Conservation (phyloP, 768 basidiomycete genomes). For the Rhizopogon vinicolor region DNA sequence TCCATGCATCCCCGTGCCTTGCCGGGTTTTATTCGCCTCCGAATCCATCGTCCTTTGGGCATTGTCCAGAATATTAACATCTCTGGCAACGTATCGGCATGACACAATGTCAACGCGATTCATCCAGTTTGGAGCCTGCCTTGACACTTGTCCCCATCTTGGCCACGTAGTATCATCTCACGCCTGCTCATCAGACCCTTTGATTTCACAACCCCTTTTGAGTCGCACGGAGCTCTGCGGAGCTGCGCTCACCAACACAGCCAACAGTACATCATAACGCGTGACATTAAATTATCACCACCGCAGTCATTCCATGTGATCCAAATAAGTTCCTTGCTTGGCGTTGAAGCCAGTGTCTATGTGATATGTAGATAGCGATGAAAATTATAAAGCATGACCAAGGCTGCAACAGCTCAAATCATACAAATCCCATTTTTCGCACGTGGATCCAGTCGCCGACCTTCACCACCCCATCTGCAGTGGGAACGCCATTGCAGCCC, state of each 20-base stretch:
- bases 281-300: not conserved
- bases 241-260: not conserved
- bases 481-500: constrained; percentile 60
- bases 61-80: no score
- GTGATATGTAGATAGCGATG: not conserved
- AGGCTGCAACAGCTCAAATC: not conserved
- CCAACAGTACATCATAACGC: not conserved
- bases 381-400: not conserved
- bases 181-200: constrained; percentile 1
- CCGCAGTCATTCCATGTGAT: not conserved
- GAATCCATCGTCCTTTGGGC: no score
- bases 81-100: not conserved
- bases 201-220: not conserved
- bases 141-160: not conserved
- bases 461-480: constrained; percentile 42
- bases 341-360: not conserved
- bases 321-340: not conserved
- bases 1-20: constrained; percentile 2
- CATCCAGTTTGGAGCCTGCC: not conserved
- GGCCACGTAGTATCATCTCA: not conserved
- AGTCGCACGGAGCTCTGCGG: not conserved
- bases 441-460: constrained; percentile 62
- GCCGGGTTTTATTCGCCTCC: not conserved
- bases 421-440: constrained; percentile 33
- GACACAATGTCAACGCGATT: not conserved